Evolutionary conservation across 768 basidiomycete genomes (phyloP).

Genomic region (Tylopilus felleus): DNA sequence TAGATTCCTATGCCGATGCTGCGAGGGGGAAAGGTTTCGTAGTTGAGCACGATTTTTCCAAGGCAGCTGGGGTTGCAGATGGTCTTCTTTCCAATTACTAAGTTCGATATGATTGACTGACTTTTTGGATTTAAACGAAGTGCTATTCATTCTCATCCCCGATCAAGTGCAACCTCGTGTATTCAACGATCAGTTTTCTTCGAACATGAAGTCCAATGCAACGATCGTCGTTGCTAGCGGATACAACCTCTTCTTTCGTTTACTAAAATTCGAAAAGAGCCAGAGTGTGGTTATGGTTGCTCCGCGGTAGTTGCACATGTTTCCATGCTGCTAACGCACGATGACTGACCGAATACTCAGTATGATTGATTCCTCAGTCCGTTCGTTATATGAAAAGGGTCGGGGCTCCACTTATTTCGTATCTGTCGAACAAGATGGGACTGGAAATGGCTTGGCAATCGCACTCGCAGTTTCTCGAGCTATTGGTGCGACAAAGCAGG

Average conservation of each 20-base stretch:
- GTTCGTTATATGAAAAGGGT: background rate
- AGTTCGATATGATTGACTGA: background rate
- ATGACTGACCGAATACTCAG: background rate
- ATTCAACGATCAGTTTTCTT: conserved; percentile 55
- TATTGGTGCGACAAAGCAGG: background rate
- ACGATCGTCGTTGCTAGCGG: conserved; percentile 43
- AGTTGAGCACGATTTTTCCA: too few relatives aligned
- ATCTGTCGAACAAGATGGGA: background rate
- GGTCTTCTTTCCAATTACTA: background rate
- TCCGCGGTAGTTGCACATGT: background rate
- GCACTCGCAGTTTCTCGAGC: background rate
- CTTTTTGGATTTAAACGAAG: too few relatives aligned
- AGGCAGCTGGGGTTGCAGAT: too few relatives aligned
- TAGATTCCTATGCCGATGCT: too few relatives aligned
- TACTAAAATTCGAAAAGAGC: background rate
- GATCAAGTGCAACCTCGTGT: conserved; percentile 56
- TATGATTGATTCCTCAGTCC: background rate
- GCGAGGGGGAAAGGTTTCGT: too few relatives aligned
- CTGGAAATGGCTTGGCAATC: background rate
- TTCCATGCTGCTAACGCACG: background rate
- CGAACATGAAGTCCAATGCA: conserved; percentile 43
- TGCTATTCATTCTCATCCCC: conserved; percentile 56
- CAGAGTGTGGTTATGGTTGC: background rate
- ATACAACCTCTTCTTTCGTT: conserved; percentile 55
- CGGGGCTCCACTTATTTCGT: background rate